phyloP scores from a whole-genome alignment of 805 yeast species.

The Ogataea trehaloabstinens region DNA sequence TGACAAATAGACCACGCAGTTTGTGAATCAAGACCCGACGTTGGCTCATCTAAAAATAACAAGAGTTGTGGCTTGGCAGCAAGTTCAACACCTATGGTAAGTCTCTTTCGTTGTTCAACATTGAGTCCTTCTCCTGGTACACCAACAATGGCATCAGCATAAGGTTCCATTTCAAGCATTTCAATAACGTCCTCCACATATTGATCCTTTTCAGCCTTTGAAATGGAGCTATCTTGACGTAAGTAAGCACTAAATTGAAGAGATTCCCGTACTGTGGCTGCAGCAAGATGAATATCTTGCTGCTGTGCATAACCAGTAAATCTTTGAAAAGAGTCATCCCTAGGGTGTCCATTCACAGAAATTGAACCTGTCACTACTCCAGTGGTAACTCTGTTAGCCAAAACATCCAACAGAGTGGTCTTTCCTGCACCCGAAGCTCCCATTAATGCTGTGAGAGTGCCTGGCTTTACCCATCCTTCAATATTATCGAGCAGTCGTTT shows the following conservation, averaged over 20 bases:
- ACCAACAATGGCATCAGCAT: slow-evolving; percentile 52
- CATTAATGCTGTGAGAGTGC: slow-evolving; percentile 57
- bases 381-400: slow-evolving; percentile 47
- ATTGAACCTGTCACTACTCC: slow-evolving; percentile 56
- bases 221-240: slow-evolving; percentile 39
- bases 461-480: slow-evolving; percentile 48
- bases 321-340: slow-evolving; percentile 49
- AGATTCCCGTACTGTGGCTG: slow-evolving; percentile 50
- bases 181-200: slow-evolving; percentile 41
- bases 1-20: slow-evolving; percentile 57
- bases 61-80: slow-evolving; percentile 53
- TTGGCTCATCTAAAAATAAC: slow-evolving; percentile 56
- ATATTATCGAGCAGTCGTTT: slow-evolving; percentile 40
- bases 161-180: slow-evolving; percentile 39
- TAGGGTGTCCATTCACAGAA: slow-evolving; percentile 49
- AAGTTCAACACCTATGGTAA: slow-evolving; percentile 53
- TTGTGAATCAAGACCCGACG: slow-evolving; percentile 57
- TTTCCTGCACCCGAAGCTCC: slow-evolving; percentile 67
- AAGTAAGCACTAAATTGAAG: slow-evolving; percentile 45
- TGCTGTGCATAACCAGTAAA: slow-evolving; percentile 56
- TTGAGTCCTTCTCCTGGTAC: slow-evolving; percentile 45
- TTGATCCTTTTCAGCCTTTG: slow-evolving; percentile 38
- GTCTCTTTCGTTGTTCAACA: slow-evolving; percentile 51
- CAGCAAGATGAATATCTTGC: slow-evolving; percentile 48
- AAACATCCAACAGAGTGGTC: slow-evolving; percentile 52